Percentiles rank a stretch among this genome's conserved stretches.
phyloP scores from a whole-genome alignment of 257 asterid species.

The Petunia axillaris region DNA sequence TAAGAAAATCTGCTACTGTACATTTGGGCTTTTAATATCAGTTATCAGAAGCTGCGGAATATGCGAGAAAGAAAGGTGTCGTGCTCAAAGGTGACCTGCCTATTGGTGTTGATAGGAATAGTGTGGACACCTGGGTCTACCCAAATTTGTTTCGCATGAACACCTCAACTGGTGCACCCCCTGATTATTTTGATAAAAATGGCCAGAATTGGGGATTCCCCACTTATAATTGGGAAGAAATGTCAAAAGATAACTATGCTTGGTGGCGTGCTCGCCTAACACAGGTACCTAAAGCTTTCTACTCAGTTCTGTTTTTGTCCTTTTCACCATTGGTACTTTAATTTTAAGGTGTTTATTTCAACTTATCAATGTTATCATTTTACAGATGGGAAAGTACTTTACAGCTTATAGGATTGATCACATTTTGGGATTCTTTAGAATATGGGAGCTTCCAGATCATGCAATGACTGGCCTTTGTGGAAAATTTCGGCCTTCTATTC shows the following conservation, averaged over 20 bases:
- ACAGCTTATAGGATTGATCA: constrained; percentile 97
- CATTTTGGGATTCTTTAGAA: constrained; percentile 90
- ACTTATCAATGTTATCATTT: constrained; percentile 10
- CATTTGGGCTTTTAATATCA: constrained; percentile 36
- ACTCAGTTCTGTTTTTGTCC: constrained; percentile 13
- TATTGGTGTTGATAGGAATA: constrained; percentile 89
- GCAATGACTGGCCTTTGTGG: constrained; percentile 97
- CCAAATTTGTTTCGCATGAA: constrained; percentile 93
- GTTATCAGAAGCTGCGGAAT: constrained; percentile 92
- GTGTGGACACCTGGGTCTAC: constrained; percentile 97
- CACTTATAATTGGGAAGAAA: constrained; percentile 99
- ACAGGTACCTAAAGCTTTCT: constrained; percentile 56
- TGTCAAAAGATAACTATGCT: constrained; percentile 95
- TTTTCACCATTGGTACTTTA: neutral
- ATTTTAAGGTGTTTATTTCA: constrained; percentile 13
- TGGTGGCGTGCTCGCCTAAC: constrained; percentile 99
- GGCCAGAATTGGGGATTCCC: constrained; percentile 99
- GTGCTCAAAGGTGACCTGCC: constrained; percentile 97
- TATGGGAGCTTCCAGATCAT: constrained; percentile 99
- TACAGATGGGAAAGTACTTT: constrained; percentile 95
- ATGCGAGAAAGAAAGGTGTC: constrained; percentile 86
- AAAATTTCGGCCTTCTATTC: constrained; percentile 91
- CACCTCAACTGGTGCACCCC: constrained; percentile 99
- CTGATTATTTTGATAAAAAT: constrained; percentile 94
- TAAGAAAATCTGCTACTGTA: constrained; percentile 21